phyloP scores from a whole-genome alignment of 768 basidiomycete species.

The Mycena rebaudengoi region DNA sequence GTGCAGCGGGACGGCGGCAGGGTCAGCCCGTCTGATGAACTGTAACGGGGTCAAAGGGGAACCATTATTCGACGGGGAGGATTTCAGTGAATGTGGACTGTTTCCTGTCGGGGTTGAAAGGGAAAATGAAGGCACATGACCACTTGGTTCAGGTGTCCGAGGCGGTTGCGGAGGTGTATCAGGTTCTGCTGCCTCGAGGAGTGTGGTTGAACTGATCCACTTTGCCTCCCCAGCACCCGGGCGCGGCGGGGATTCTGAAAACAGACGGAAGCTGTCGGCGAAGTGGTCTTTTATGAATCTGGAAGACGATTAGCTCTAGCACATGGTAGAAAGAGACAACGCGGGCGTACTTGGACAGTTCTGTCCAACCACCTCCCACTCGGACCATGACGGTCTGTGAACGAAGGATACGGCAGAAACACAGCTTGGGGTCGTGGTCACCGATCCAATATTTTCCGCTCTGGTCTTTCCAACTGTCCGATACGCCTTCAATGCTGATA shows the following conservation, averaged over 20 bases:
- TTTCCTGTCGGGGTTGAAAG: constrained; percentile 64
- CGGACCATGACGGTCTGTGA: constrained; percentile 96
- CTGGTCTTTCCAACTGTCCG: constrained; percentile 89
- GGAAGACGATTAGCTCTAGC: constrained; percentile 14
- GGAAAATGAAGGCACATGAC: constrained; percentile 72
- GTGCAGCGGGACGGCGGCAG: constrained; percentile 46
- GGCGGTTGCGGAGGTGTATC: constrained; percentile 52
- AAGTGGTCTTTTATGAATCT: constrained; percentile 91
- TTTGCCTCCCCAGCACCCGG: constrained; percentile 68
- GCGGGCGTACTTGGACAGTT: constrained; percentile 81
- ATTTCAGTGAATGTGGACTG: constrained; percentile 60
- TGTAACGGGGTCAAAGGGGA: constrained; percentile 85
- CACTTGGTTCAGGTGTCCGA: constrained; percentile 73
- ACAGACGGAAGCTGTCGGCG: constrained; percentile 80
- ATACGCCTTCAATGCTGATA: constrained; percentile 83
- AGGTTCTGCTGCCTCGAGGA: constrained; percentile 64
- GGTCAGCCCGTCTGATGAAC: constrained; percentile 83
- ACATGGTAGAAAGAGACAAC: neutral
- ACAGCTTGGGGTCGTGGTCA: constrained; percentile 86
- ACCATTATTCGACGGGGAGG: constrained; percentile 64
- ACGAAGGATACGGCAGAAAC: constrained; percentile 90
- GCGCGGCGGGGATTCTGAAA: constrained; percentile 70
- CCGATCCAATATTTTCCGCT: constrained; percentile 98
- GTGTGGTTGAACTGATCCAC: constrained; percentile 84
- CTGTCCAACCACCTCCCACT: constrained; percentile 94